Conservation (phyloP, 805 yeast species). For the Metschnikowia sp. region DNA sequence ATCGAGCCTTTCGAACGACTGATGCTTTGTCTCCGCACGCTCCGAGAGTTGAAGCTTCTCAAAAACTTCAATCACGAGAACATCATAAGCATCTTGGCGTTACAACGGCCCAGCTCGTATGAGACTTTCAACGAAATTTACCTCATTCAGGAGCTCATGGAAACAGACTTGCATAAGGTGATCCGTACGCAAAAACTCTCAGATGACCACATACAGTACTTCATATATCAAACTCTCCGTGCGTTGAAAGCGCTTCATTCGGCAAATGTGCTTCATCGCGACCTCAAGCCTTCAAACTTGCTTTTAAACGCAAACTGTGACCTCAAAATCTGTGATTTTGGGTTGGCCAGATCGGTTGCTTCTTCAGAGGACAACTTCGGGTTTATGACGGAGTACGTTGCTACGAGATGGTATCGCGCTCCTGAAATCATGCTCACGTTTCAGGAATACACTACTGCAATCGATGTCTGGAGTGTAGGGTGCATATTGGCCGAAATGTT, state of each 20-base stretch:
- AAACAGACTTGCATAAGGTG: constrained; percentile 80
- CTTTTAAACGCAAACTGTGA: constrained; percentile 90
- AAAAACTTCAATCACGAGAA: constrained; percentile 93
- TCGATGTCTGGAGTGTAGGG: constrained; percentile 96
- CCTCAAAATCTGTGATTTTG: constrained; percentile 91
- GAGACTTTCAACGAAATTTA: constrained; percentile 84
- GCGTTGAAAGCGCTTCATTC: constrained; percentile 89
- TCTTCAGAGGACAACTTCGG: constrained; percentile 65
- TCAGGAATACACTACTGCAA: constrained; percentile 89
- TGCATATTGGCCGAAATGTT: constrained; percentile 92
- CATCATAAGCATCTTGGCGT: constrained; percentile 83
- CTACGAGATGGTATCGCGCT: constrained; percentile 96
- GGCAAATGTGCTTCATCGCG: constrained; percentile 93
- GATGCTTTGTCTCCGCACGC: constrained; percentile 83
- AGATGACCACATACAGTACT: constrained; percentile 93
- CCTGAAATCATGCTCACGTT: constrained; percentile 97
- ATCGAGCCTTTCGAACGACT: constrained; percentile 89
- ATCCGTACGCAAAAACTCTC: constrained; percentile 76
- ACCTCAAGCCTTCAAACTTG: constrained; percentile 84
- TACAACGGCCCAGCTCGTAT: constrained; percentile 76
- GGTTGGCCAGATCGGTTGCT: constrained; percentile 72
- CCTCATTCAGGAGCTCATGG: constrained; percentile 83
- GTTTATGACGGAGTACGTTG: constrained; percentile 94
- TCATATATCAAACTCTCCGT: constrained; percentile 84
- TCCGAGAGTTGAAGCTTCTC: constrained; percentile 83